A percentile compares a stretch with the other conserved stretches of the same genome.
Evolutionary conservation across 1,284 basidiomycete species (phyloP).

Genomic region (Sporisorium reilianum): DNA sequence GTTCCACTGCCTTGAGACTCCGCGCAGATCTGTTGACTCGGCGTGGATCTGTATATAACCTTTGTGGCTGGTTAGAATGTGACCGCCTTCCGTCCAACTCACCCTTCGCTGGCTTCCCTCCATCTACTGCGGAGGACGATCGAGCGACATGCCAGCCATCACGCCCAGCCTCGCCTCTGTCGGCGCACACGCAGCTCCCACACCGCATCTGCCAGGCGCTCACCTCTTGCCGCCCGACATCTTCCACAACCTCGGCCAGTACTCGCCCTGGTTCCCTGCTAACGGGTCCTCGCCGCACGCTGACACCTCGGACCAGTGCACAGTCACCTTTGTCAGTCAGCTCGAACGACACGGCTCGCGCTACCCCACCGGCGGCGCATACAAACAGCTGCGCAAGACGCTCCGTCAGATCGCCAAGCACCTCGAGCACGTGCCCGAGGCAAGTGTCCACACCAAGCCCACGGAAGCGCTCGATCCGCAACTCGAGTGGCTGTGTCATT

Average conservation of each 20-base stretch:
- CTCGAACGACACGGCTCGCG: slow-evolving; percentile 50
- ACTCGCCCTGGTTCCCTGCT: slow-evolving; percentile 47
- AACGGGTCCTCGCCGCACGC: background rate
- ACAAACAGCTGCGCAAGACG: slow-evolving; percentile 39
- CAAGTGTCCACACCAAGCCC: background rate
- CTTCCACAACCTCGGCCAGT: slow-evolving; percentile 50
- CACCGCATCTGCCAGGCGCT: slow-evolving; percentile 17
- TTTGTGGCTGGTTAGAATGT: background rate
- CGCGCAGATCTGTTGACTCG: background rate
- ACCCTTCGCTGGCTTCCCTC: background rate
- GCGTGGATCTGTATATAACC: background rate
- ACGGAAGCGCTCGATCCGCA: slow-evolving; percentile 27
- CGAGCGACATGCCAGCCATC: slow-evolving; percentile 38
- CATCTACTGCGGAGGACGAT: background rate
- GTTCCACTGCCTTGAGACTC: background rate
- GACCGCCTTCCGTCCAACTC: background rate
- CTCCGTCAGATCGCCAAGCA: slow-evolving; percentile 45
- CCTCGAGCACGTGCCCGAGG: slow-evolving; percentile 30
- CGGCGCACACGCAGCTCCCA: background rate
- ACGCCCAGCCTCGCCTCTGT: background rate
- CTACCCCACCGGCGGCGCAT: slow-evolving; percentile 44
- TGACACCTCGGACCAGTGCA: slow-evolving; percentile 8
- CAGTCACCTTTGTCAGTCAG: slow-evolving; percentile 45
- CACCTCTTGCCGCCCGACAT: slow-evolving; percentile 28
- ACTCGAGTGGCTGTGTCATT: slow-evolving; percentile 39